Percentiles rank a stretch among this genome's conserved stretches.
Conservation (phyloP, 1,284 basidiomycete species). For the Cutaneotrichosporon spelunceum region DNA sequence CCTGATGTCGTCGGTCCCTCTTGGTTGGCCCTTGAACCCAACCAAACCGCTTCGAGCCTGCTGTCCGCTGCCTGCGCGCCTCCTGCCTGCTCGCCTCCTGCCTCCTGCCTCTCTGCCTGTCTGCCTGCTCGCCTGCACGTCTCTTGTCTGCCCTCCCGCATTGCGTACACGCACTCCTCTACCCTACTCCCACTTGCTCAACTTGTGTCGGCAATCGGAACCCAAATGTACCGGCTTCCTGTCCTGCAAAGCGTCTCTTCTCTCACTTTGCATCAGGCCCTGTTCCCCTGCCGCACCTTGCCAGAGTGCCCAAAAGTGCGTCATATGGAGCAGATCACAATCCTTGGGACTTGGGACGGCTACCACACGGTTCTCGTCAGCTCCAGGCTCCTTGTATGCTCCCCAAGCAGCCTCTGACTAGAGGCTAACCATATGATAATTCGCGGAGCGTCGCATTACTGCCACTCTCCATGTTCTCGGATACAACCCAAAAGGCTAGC, state of each 20-base stretch:
- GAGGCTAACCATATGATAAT: not conserved
- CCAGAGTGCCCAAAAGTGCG: not conserved
- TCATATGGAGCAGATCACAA: not conserved
- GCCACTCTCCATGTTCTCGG: not conserved
- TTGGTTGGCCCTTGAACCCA: not conserved
- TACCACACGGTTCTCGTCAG: not conserved
- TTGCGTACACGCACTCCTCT: not conserved
- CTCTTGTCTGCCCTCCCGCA: not conserved
- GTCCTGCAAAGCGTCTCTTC: not conserved
- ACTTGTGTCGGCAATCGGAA: not conserved
- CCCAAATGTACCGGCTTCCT: not conserved
- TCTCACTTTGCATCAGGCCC: not conserved
- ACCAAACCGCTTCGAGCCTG: not conserved
- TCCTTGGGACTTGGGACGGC: not conserved
- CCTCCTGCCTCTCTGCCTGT: not conserved
- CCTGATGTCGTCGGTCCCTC: conserved; percentile 4
- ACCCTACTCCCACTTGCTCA: not conserved
- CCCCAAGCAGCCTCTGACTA: not conserved
- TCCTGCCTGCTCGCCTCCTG: not conserved
- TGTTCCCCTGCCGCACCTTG: not conserved
- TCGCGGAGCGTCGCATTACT: not conserved
- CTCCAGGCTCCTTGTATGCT: not conserved
- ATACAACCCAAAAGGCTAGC: not conserved
- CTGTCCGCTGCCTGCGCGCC: not conserved
- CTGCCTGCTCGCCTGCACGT: not conserved